Evolutionary conservation across 495 filamentous ascomycete species (phyloP).

Genomic region (Amphirosellinia nigrospora): DNA sequence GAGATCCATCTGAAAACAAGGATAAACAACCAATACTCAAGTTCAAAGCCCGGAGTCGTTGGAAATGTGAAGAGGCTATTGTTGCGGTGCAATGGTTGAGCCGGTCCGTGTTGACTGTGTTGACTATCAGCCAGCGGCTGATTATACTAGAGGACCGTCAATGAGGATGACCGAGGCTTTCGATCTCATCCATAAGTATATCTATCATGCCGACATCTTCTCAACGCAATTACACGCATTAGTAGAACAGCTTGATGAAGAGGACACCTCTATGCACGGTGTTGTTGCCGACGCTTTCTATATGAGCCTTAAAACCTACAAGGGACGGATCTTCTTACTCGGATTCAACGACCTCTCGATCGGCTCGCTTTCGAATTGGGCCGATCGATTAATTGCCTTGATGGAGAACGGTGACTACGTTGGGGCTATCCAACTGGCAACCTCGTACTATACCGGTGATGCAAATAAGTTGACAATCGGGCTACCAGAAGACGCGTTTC

Average conservation of each 20-base stretch:
- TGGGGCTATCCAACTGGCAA: constrained; percentile 86
- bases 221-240: constrained; percentile 80
- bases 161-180: constrained; percentile 93
- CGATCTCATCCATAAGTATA: constrained; percentile 88
- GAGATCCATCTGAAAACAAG: constrained; percentile 70
- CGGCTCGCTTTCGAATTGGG: constrained; percentile 94
- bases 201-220: constrained; percentile 90
- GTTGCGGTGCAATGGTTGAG: constrained; percentile 97
- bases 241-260: constrained; percentile 87
- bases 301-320: constrained; percentile 96
- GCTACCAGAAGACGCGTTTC: constrained; percentile 81
- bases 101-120: constrained; percentile 85
- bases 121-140: constrained; percentile 92
- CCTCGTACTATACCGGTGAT: constrained; percentile 86
- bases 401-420: constrained; percentile 97
- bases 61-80: constrained; percentile 93
- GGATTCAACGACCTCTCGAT: constrained; percentile 90
- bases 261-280: constrained; percentile 88
- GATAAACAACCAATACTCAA: constrained; percentile 76
- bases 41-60: constrained; percentile 84
- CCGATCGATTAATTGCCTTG: constrained; percentile 91
- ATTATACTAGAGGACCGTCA: constrained; percentile 88
- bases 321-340: constrained; percentile 88
- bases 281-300: constrained; percentile 97
- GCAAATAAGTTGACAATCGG: constrained; percentile 92